These are phyloP conservation scores for Pythium rhizo-oryzae DNA, from an alignment of 352 stramenopile genomes.

Conservation along the genomic window DNA sequence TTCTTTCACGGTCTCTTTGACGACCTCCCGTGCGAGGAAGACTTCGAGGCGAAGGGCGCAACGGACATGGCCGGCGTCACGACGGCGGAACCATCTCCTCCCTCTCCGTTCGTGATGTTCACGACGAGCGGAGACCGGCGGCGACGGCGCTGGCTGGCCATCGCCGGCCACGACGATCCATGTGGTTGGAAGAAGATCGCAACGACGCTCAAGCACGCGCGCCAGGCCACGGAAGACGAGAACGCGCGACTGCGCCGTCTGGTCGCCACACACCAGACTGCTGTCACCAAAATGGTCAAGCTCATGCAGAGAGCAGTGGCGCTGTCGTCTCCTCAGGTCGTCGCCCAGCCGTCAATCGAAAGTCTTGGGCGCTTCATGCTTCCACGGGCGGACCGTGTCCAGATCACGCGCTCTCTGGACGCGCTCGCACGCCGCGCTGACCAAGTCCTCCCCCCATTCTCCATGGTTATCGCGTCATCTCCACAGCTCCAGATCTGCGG, in stretches of 20 bases:
- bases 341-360: neutral
- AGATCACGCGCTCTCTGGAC: neutral
- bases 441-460: too few species aligned
- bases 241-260: neutral
- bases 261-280: neutral
- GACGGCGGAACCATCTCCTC: too few species aligned
- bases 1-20: neutral
- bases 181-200: neutral
- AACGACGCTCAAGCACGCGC: neutral
- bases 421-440: neutral
- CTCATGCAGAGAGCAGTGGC: neutral
- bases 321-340: neutral
- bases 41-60: too few species aligned
- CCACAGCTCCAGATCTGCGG: neutral
- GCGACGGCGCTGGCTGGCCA: neutral
- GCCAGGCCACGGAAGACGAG: neutral
- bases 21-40: neutral
- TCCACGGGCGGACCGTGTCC: neutral
- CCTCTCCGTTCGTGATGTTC: too few species aligned
- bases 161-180: neutral
- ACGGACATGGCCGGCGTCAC: too few species aligned
- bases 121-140: neutral
- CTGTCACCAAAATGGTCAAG: neutral
- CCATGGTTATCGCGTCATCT: too few species aligned
- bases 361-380: neutral